phyloP scores from a whole-genome alignment of 2,329 filamentous ascomycete genomes.

The Cladophialophora carrionii region DNA sequence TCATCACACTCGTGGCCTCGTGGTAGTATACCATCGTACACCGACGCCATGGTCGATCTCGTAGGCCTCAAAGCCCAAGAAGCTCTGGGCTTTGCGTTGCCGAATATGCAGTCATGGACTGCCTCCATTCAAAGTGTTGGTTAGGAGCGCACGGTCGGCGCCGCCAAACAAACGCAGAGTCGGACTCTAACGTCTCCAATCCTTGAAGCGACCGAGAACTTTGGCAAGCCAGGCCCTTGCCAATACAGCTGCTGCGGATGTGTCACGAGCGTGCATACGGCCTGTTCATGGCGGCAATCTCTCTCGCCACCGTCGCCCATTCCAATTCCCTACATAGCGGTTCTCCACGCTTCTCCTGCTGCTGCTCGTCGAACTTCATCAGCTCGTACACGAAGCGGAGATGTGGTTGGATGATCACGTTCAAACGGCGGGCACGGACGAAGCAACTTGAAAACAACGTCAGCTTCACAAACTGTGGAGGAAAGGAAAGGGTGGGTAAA shows the following conservation, averaged over 20 bases:
- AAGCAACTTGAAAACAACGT: constrained; percentile 65
- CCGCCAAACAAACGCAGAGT: not conserved
- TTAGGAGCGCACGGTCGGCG: not conserved
- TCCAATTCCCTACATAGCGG: constrained; percentile 76
- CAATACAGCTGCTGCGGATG: not conserved
- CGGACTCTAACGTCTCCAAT: not conserved
- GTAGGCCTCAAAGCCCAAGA: not conserved
- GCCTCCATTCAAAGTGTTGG: not conserved
- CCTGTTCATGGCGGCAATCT: constrained; percentile 94
- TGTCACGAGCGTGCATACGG: constrained; percentile 73
- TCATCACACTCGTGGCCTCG: not conserved
- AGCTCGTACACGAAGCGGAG: constrained; percentile 93
- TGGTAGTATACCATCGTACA: not conserved
- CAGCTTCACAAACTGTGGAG: not conserved
- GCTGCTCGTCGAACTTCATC: constrained; percentile 88
- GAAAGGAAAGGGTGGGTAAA: not conserved
- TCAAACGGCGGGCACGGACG: constrained; percentile 85
- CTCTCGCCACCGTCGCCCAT: constrained; percentile 83
- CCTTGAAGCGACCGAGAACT: not conserved
- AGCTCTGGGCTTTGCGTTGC: too few species aligned
- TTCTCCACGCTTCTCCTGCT: constrained; percentile 45
- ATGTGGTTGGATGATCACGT: constrained; percentile 98
- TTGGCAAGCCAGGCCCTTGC: not conserved
- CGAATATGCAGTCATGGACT: too few species aligned
- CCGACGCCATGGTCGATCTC: not conserved